Percentiles rank a stretch among this genome's conserved stretches.
Conservation (phyloP, 2,329 filamentous ascomycete species). For the Colletotrichum higginsianum region DNA sequence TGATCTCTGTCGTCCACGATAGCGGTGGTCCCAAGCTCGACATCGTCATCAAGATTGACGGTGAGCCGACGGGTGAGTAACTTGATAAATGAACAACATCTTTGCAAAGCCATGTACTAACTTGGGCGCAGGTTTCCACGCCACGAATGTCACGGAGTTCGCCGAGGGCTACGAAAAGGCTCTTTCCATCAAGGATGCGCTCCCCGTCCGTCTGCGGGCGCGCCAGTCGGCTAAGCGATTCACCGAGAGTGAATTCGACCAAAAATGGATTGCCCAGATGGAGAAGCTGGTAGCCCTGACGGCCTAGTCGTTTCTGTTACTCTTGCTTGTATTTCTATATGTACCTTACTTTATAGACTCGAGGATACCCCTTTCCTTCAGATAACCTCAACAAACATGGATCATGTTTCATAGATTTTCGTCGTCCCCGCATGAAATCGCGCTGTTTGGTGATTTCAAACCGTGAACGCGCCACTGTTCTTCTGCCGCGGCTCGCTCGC, state of each 20-base stretch:
- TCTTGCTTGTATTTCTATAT: slow-evolving; percentile 41
- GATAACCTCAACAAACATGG: slow-evolving; percentile 33
- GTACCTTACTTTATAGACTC: slow-evolving; percentile 50
- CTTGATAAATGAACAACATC: too few species aligned
- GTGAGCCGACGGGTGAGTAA: slow-evolving; percentile 79
- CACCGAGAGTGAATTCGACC: slow-evolving; percentile 87
- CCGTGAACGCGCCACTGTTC: slow-evolving; percentile 76
- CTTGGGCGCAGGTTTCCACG: slow-evolving; percentile 79
- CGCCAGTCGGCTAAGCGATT: slow-evolving; percentile 86
- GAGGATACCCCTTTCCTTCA: slow-evolving; percentile 54
- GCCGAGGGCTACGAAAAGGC: slow-evolving; percentile 85
- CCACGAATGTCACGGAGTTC: slow-evolving; percentile 83
- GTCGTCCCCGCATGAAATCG: background rate
- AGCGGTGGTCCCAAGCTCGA: slow-evolving; percentile 94
- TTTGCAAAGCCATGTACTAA: slow-evolving; percentile 41
- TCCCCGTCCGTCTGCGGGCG: slow-evolving; percentile 83
- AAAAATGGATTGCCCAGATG: slow-evolving; percentile 83
- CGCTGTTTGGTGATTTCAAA: slow-evolving; percentile 47
- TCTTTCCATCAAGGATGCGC: slow-evolving; percentile 78
- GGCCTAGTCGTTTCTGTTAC: slow-evolving; percentile 17
- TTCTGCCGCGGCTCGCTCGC: slow-evolving; percentile 82
- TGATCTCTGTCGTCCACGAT: slow-evolving; percentile 94
- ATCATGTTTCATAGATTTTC: background rate
- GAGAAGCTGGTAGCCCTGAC: slow-evolving; percentile 74
- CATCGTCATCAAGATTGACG: slow-evolving; percentile 88